phyloP scores from a whole-genome alignment of 148 eudicot genomes.

The Rhododendron ferrugineum region DNA sequence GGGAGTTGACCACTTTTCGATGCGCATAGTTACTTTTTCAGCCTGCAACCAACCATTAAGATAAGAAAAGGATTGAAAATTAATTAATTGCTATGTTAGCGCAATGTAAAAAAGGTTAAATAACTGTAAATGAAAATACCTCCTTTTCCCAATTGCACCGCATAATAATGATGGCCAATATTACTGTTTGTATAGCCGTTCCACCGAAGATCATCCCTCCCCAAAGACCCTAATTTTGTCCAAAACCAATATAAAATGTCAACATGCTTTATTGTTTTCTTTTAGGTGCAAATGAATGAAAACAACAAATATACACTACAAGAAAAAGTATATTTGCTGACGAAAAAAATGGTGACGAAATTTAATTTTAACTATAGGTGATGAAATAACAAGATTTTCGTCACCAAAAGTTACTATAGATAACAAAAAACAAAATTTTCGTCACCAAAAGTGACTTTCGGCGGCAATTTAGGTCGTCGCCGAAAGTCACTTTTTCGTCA shows the following conservation, averaged over 20 bases:
- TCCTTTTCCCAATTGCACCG: conserved; percentile 55
- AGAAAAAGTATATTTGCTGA: too few relatives aligned
- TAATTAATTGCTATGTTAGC: too few relatives aligned
- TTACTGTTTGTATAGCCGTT: conserved; percentile 48
- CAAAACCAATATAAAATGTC: not conserved
- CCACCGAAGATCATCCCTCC: conserved; percentile 64
- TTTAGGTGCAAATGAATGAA: too few relatives aligned
- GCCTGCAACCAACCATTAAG: not conserved
- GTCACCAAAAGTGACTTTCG: too few relatives aligned
- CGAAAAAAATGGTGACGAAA: too few relatives aligned
- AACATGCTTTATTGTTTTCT: not conserved
- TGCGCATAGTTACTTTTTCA: not conserved
- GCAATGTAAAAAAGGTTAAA: not conserved
- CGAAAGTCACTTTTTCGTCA: too few relatives aligned
- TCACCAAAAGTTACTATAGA: too few relatives aligned
- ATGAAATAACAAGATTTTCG: too few relatives aligned
- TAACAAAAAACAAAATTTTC: too few relatives aligned
- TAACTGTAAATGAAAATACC: conserved; percentile 20
- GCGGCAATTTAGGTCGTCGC: too few relatives aligned
- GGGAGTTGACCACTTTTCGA: not conserved
- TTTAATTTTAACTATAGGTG: too few relatives aligned
- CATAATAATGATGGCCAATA: conserved; percentile 29
- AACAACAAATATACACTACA: too few relatives aligned
- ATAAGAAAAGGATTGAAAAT: not conserved
- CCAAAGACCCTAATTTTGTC: conserved; percentile 45